Conservation (phyloP, 139 green algal genomes). For the Tetratostichococcus sp. region DNA sequence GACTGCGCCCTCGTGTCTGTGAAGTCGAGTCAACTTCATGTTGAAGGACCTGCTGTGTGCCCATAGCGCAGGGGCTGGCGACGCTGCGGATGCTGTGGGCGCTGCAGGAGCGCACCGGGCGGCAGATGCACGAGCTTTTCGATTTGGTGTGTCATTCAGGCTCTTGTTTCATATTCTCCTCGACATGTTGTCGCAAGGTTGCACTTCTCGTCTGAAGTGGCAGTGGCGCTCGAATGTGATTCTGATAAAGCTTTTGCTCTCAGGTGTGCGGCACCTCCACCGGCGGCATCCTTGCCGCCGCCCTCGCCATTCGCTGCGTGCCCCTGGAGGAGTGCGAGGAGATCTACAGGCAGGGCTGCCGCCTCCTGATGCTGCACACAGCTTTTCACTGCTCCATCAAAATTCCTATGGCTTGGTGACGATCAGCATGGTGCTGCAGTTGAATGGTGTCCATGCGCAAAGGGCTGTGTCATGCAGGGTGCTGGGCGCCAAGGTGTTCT, state of each 20-base stretch:
- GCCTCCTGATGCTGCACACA: not conserved
- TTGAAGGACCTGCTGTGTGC: too few relatives aligned
- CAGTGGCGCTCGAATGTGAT: too few relatives aligned
- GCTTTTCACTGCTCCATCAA: not conserved
- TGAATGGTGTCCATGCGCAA: not conserved
- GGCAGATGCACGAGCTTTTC: slow-evolving; percentile 76
- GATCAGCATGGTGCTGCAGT: too few relatives aligned
- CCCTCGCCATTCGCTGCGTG: slow-evolving; percentile 63
- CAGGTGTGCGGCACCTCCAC: slow-evolving; percentile 79
- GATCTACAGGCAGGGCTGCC: slow-evolving; percentile 72
- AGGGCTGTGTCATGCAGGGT: slow-evolving; percentile 8
- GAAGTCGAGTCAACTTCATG: too few relatives aligned
- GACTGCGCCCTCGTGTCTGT: too few relatives aligned
- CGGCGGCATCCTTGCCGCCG: slow-evolving; percentile 83
- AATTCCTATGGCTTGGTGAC: too few relatives aligned
- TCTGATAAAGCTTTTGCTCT: too few relatives aligned
- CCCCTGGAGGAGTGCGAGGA: slow-evolving; percentile 75
- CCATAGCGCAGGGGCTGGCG: slow-evolving; percentile 70
- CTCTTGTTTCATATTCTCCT: too few relatives aligned
- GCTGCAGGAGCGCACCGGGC: slow-evolving; percentile 61
- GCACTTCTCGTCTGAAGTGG: too few relatives aligned
- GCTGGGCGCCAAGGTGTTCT: slow-evolving; percentile 62
- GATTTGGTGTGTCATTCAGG: too few relatives aligned
- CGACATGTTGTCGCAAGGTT: too few relatives aligned
- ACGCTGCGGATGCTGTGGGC: slow-evolving; percentile 70